Evolutionary conservation across 495 filamentous ascomycete species (phyloP).

Genomic region (Hypoxylon fuscum): DNA sequence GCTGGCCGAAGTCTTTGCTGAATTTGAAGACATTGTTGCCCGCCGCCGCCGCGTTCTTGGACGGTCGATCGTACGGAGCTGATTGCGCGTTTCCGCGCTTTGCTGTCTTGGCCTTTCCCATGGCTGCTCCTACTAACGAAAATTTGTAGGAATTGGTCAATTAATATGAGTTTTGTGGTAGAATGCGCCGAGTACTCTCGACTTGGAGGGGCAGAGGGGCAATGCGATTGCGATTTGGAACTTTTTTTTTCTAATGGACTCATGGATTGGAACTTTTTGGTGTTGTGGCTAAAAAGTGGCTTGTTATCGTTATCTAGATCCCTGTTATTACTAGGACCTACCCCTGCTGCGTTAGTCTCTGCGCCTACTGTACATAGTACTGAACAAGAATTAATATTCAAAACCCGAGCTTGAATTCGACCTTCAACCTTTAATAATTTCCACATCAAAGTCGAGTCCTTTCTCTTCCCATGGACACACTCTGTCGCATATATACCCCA

Average conservation of each 20-base stretch:
- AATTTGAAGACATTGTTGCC: slow-evolving; percentile 84
- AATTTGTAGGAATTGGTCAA: neutral
- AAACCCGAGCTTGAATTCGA: too few species aligned
- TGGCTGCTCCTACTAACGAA: slow-evolving; percentile 31
- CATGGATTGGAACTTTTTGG: too few species aligned
- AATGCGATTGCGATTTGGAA: slow-evolving; percentile 31
- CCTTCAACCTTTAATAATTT: too few species aligned
- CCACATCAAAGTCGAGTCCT: neutral
- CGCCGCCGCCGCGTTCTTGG: slow-evolving; percentile 32
- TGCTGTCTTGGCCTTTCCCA: slow-evolving; percentile 68
- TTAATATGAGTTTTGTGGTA: neutral
- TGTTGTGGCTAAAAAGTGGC: slow-evolving; percentile 28
- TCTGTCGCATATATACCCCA: neutral
- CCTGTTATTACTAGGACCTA: neutral
- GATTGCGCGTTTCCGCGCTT: slow-evolving; percentile 67
- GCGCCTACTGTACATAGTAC: too few species aligned
- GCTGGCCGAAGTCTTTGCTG: slow-evolving; percentile 72
- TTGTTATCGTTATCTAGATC: slow-evolving; percentile 18
- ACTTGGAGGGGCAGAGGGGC: slow-evolving; percentile 14
- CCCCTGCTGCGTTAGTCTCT: too few species aligned
- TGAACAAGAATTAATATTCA: too few species aligned
- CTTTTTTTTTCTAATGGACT: slow-evolving; percentile 29
- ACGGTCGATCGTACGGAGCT: slow-evolving; percentile 65
- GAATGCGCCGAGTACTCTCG: slow-evolving; percentile 3
- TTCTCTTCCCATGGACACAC: neutral